phyloP scores from a whole-genome alignment of 345 rosid genomes.

The Erucastrum elatum region DNA sequence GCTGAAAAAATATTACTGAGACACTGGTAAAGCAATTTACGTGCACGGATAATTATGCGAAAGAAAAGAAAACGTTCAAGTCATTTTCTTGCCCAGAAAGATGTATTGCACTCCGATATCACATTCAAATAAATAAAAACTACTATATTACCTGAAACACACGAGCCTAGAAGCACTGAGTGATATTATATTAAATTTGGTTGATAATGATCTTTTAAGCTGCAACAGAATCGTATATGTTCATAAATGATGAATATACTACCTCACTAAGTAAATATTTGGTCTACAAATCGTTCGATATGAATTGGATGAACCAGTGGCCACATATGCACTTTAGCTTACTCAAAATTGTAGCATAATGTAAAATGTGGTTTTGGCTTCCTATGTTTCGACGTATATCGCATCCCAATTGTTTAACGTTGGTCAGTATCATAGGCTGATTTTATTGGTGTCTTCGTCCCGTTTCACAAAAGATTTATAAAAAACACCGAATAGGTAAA shows the following conservation, averaged over 20 bases:
- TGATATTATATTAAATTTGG: not conserved
- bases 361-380: not conserved
- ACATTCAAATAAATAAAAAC: not conserved
- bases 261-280: not conserved
- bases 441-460: not conserved
- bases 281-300: not conserved
- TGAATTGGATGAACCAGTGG: not conserved
- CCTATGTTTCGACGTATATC: not conserved
- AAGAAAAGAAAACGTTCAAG: not conserved
- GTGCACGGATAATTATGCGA: not conserved
- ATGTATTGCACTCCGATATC: not conserved
- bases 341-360: not conserved
- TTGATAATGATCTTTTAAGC: not conserved
- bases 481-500: not conserved
- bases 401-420: not conserved
- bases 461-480: not conserved
- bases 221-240: not conserved
- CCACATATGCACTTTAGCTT: not conserved
- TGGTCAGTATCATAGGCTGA: not conserved
- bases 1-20: not conserved
- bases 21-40: not conserved
- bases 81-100: not conserved
- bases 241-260: slow-evolving; percentile 8
- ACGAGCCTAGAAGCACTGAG: not conserved
- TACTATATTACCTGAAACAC: not conserved